Evolutionary conservation across 1,284 basidiomycete genomes (phyloP).

Genomic region (Agroathelia rolfsii): DNA sequence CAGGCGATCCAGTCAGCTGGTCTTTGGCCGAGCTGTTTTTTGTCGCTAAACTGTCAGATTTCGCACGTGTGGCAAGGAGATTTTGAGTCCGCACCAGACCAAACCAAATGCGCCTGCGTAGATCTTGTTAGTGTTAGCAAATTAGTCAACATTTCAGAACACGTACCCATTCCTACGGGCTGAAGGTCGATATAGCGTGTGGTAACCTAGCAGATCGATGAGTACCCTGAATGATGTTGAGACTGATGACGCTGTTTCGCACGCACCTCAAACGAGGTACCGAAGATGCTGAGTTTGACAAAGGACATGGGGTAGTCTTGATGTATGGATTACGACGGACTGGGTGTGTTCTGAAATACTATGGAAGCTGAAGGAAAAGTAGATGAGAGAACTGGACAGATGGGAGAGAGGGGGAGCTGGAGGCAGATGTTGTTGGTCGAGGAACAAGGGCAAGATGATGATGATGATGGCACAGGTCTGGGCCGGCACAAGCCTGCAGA

Average conservation of each 20-base stretch:
- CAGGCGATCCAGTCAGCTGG: constrained; percentile 88
- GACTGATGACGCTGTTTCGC: constrained; percentile 7
- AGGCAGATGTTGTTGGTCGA: background rate
- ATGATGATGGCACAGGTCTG: too few species aligned
- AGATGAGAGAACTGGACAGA: too few species aligned
- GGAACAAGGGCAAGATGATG: constrained; percentile 1
- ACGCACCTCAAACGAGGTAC: constrained; percentile 84
- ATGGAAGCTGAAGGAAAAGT: too few species aligned
- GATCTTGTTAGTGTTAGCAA: constrained; percentile 10
- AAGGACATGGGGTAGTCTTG: constrained; percentile 65
- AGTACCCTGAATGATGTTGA: constrained; percentile 9
- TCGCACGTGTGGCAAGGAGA: constrained; percentile 1
- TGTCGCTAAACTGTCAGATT: constrained; percentile 8
- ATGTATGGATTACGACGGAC: too few species aligned
- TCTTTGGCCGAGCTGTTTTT: constrained; percentile 85
- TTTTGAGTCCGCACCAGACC: constrained; percentile 62
- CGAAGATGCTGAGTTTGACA: constrained; percentile 97
- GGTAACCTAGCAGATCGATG: constrained; percentile 63
- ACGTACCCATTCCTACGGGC: constrained; percentile 97
- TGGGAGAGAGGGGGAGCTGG: constrained; percentile 10
- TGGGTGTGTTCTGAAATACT: too few species aligned
- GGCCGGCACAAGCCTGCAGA: too few species aligned
- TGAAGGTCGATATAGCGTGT: constrained; percentile 99
- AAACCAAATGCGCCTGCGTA: constrained; percentile 82
- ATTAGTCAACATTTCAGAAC: constrained; percentile 12